Conservation (phyloP, 257 asterid genomes). For the Cordia subcordata region DNA sequence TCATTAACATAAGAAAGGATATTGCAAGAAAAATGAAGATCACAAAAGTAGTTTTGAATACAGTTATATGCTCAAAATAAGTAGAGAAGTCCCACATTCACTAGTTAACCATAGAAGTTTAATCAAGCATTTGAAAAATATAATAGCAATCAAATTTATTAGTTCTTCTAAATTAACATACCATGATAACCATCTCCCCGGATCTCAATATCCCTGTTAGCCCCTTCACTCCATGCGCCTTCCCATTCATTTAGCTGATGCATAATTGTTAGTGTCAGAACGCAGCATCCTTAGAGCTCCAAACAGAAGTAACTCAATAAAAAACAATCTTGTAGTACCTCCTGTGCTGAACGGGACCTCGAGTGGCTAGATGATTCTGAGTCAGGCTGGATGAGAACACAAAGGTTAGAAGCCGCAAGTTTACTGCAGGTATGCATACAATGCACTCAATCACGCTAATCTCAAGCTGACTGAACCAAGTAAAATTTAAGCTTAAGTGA, state of each 20-base stretch:
- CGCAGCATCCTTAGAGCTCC: not conserved
- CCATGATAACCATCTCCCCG: conserved; percentile 19
- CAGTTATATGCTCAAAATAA: not conserved
- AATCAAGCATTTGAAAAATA: conserved; percentile 5
- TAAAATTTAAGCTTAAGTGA: too few species aligned
- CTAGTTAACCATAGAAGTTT: conserved; percentile 8
- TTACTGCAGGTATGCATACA: not conserved
- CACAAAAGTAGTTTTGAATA: too few species aligned
- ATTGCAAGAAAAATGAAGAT: too few species aligned
- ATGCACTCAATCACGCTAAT: too few species aligned
- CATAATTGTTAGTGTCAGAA: conserved; percentile 17
- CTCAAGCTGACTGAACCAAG: too few species aligned
- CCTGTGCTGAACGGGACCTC: conserved; percentile 29
- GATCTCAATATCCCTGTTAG: conserved; percentile 21
- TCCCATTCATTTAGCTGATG: conserved; percentile 37
- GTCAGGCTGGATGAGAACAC: conserved; percentile 37
- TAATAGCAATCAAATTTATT: conserved; percentile 3
- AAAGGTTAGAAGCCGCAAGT: conserved; percentile 1
- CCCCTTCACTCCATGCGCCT: conserved; percentile 21
- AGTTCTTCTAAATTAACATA: conserved; percentile 15
- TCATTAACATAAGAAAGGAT: too few species aligned
- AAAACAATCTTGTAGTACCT: conserved; percentile 32
- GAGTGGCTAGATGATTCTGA: conserved; percentile 40
- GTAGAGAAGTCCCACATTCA: not conserved
- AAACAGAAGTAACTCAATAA: not conserved